Evolutionary conservation across 176 grass and related monocot genomes (phyloP).

Genomic region (Cenchrus purpureus): DNA sequence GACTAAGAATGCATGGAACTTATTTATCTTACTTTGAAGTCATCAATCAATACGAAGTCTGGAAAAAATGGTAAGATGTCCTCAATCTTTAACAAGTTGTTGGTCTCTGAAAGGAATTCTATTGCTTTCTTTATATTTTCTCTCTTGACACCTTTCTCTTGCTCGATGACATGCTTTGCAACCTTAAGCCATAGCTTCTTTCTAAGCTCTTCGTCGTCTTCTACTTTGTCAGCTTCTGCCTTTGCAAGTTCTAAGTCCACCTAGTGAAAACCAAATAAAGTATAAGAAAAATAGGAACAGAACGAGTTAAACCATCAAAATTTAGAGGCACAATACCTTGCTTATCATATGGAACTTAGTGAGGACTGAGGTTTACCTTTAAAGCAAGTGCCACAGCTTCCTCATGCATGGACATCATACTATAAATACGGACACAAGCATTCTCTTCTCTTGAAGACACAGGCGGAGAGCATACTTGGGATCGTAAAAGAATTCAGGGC

Average conservation of each 20-base stretch:
- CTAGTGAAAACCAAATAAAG: slow-evolving; percentile 41
- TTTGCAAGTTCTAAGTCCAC: slow-evolving; percentile 96
- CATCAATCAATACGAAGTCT: slow-evolving; percentile 96
- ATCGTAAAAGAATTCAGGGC: slow-evolving; percentile 86
- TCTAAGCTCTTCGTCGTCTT: slow-evolving; percentile 95
- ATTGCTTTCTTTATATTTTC: slow-evolving; percentile 99
- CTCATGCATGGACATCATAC: slow-evolving; percentile 99
- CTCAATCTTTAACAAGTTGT: slow-evolving; percentile 96
- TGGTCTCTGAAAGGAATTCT: slow-evolving; percentile 91
- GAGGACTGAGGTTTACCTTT: slow-evolving; percentile 55
- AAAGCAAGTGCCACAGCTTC: slow-evolving; percentile 98
- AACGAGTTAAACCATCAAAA: slow-evolving; percentile 32
- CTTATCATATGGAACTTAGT: slow-evolving; percentile 26
- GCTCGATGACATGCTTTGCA: slow-evolving; percentile 97
- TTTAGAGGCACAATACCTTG: slow-evolving; percentile 19
- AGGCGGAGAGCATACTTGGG: slow-evolving; percentile 98
- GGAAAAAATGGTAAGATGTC: slow-evolving; percentile 98
- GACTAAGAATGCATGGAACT: not conserved
- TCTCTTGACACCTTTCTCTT: slow-evolving; percentile 95
- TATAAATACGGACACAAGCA: slow-evolving; percentile 97
- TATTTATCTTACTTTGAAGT: slow-evolving; percentile 84
- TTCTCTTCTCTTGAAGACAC: slow-evolving; percentile 93
- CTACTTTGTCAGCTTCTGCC: slow-evolving; percentile 98
- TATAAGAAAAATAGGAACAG: slow-evolving; percentile 21
- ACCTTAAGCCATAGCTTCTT: slow-evolving; percentile 99